Evolutionary conservation across 129 eudicot species (phyloP).

Genomic region (Logfia minima): DNA sequence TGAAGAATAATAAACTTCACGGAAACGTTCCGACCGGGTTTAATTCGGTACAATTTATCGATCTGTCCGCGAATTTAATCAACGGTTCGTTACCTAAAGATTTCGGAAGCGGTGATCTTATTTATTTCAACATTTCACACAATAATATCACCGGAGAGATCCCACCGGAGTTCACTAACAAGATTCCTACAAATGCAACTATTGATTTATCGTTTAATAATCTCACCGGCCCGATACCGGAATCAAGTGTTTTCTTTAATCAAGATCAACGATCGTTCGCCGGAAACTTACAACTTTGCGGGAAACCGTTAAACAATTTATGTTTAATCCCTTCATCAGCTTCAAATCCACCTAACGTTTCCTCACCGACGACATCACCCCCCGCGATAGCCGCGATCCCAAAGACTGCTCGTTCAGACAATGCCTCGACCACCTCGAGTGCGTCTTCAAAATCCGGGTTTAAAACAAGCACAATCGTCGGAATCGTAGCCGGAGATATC

Average conservation of each 20-base stretch:
- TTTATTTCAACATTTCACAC: slow-evolving; percentile 61
- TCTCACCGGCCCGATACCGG: slow-evolving; percentile 74
- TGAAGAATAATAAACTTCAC: slow-evolving; percentile 57
- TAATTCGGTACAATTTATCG: slow-evolving; percentile 44
- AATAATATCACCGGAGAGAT: slow-evolving; percentile 75
- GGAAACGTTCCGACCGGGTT: slow-evolving; percentile 70
- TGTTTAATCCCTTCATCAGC: slow-evolving; percentile 62
- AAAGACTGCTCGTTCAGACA: slow-evolving; percentile 39
- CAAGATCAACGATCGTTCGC: slow-evolving; percentile 51
- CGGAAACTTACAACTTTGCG: slow-evolving; percentile 74
- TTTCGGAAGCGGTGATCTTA: slow-evolving; percentile 55
- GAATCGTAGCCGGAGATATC: slow-evolving; percentile 70
- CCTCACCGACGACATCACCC: slow-evolving; percentile 58
- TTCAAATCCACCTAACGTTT: slow-evolving; percentile 44
- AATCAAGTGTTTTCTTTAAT: slow-evolving; percentile 45
- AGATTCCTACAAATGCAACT: slow-evolving; percentile 57
- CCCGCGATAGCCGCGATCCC: slow-evolving; percentile 99
- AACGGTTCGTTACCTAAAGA: slow-evolving; percentile 64
- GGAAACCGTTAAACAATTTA: slow-evolving; percentile 51
- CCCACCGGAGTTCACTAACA: slow-evolving; percentile 51
- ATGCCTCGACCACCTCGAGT: slow-evolving; percentile 32
- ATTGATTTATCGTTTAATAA: slow-evolving; percentile 80
- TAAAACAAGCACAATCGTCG: slow-evolving; percentile 49
- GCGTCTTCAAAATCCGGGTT: slow-evolving; percentile 45
- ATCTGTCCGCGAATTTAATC: slow-evolving; percentile 73